These are phyloP conservation scores for Sambucus nigra DNA, from an alignment of 129 eudicot species.

Conservation along the genomic window DNA sequence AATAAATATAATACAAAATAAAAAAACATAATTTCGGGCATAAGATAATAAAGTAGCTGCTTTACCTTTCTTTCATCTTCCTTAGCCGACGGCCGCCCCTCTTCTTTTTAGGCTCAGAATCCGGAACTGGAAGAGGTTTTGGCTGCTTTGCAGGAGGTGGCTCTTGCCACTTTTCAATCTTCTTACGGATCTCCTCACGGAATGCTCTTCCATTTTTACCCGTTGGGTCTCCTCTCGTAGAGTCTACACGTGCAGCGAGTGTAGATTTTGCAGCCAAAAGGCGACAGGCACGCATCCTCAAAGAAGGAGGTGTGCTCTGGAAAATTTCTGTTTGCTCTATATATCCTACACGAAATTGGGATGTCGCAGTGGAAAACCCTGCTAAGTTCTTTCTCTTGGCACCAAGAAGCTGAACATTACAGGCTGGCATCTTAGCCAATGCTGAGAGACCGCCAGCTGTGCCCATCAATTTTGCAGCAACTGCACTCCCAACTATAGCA, in stretches of 20 bases:
- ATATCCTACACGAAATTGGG: slow-evolving; percentile 81
- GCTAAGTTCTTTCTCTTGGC: slow-evolving; percentile 74
- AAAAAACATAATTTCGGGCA: neutral
- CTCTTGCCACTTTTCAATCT: slow-evolving; percentile 99
- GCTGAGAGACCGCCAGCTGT: slow-evolving; percentile 81
- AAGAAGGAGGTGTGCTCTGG: slow-evolving; percentile 81
- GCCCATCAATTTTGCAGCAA: slow-evolving; percentile 90
- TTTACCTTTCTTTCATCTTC: slow-evolving; percentile 89
- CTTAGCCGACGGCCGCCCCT: slow-evolving; percentile 86
- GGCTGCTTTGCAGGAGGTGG: slow-evolving; percentile 99
- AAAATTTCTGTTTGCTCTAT: slow-evolving; percentile 87
- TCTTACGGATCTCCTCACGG: slow-evolving; percentile 73
- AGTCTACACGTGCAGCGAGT: slow-evolving; percentile 92
- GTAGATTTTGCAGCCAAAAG: slow-evolving; percentile 85
- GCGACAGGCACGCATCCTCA: slow-evolving; percentile 81
- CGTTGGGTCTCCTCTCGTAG: slow-evolving; percentile 80
- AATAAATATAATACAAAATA: neutral
- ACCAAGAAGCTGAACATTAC: slow-evolving; percentile 86
- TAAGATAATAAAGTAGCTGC: slow-evolving; percentile 1
- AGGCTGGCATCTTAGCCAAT: slow-evolving; percentile 83
- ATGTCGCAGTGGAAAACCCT: slow-evolving; percentile 89
- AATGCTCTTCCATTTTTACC: slow-evolving; percentile 71
- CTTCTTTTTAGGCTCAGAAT: slow-evolving; percentile 93
- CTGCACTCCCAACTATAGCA: slow-evolving; percentile 84
- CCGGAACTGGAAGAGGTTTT: slow-evolving; percentile 98